These are phyloP conservation scores for Diplogelasinospora grovesii DNA, from an alignment of 495 filamentous ascomycete species.

Conservation along the genomic window DNA sequence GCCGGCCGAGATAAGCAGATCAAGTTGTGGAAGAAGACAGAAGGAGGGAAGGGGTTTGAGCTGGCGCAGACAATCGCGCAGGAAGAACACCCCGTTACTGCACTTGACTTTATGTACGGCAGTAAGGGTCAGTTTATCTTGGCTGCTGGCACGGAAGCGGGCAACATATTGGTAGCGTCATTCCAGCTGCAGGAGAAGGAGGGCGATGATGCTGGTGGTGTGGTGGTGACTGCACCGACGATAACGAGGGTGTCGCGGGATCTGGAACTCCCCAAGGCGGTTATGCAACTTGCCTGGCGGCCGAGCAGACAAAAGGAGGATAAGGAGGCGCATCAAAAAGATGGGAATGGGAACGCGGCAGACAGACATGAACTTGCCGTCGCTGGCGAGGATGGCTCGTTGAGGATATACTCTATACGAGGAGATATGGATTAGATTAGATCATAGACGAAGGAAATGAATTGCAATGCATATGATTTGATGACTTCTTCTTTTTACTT, in stretches of 20 bases:
- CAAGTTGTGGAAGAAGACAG: conserved; percentile 60
- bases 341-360: conserved; percentile 17
- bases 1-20: conserved; percentile 81
- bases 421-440: too few species aligned
- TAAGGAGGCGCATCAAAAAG: conserved; percentile 11
- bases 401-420: conserved; percentile 69
- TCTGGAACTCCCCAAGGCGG: conserved; percentile 59
- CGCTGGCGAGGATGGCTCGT: conserved; percentile 75
- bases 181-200: conserved; percentile 29
- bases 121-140: conserved; percentile 45
- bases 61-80: conserved; percentile 14
- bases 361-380: conserved; percentile 75
- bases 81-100: conserved; percentile 58
- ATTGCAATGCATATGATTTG: too few species aligned
- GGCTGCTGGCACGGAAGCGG: conserved; percentile 61
- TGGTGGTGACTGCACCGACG: conserved; percentile 38
- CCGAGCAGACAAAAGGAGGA: conserved; percentile 33
- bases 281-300: conserved; percentile 73
- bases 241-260: conserved; percentile 37
- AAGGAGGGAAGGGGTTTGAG: conserved; percentile 25
- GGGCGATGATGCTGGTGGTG: conserved; percentile 26
- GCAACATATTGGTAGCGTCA: conserved; percentile 44
- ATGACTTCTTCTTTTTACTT: too few species aligned
- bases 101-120: conserved; percentile 58
- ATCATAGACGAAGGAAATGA: too few species aligned